A percentile compares a stretch with the other conserved stretches of the same genome.
Evolutionary conservation across 164 flowering plant genomes (phyloP).

Genomic region (Stephania japonica): DNA sequence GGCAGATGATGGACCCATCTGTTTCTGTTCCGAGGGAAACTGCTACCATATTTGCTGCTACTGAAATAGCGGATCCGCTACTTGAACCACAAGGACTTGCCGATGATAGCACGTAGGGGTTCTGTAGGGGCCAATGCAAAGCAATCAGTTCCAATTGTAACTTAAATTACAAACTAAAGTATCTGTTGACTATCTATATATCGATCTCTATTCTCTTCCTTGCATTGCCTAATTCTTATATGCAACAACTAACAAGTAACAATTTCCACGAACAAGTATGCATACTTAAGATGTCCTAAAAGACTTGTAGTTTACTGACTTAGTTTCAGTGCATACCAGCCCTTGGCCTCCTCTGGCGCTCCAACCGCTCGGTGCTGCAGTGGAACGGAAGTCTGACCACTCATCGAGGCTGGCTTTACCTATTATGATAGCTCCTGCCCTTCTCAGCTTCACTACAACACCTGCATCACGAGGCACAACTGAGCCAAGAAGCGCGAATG

Average conservation of each 20-base stretch:
- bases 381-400: conserved; percentile 25
- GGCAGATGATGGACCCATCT: conserved; percentile 35
- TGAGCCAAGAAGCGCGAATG: conserved; percentile 31
- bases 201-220: too few species aligned
- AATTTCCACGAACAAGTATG: too few species aligned
- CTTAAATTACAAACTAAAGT: too few species aligned
- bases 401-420: conserved; percentile 40
- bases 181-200: too few species aligned
- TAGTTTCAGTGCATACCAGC: conserved; percentile 11
- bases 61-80: conserved; percentile 36
- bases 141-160: background rate
- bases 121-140: conserved; percentile 13
- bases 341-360: conserved; percentile 28
- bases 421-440: conserved; percentile 32
- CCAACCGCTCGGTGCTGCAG: conserved; percentile 30
- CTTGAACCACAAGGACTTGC: conserved; percentile 35
- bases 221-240: too few species aligned
- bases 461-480: conserved; percentile 29
- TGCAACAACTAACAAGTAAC: too few species aligned
- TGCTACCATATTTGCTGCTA: conserved; percentile 35
- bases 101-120: conserved; percentile 23
- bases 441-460: conserved; percentile 26
- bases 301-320: too few species aligned
- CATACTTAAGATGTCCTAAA: too few species aligned
- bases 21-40: conserved; percentile 40